Base-by-base conservation (phyloP, 805 yeast species). In the Barnettozyma sp. region DNA sequence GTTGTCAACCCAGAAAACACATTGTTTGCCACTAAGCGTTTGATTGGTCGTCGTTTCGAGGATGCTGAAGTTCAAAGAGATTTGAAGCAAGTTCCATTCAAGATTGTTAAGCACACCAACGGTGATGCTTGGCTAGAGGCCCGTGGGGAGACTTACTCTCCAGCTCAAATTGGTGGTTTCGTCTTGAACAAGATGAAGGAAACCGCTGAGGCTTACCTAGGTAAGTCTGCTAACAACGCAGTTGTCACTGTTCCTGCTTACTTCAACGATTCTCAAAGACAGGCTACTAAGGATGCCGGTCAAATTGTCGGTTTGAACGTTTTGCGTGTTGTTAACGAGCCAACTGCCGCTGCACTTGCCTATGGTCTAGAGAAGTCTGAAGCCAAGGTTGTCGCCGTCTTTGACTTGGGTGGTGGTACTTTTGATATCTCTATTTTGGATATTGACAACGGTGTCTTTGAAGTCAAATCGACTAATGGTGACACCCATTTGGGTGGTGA, bases 331-430 rank as follows among this genome's bases (percentile, higher is more conserved):
- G 40, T 41, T 19, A 41, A 41, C 28, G 45, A 41, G 33, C 45
- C 45, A 39, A 41, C 96, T 46, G 96, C 96, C 35, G 96, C 96
- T 49, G 96, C 96, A 47, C 84, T 86, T 67, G 96, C 96, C 49
- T 86, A 86, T 70, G 96, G 96, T 68, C 73, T 87, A 44, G 90
- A 82, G 70, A 69, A 70, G 45, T 74, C 79, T 60, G 74, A 73
- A 62, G 73, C 70, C 70, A 81, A 81, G 73, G 79, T 82, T 65
- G 88, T 86, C 42, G 73, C 86, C 58, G 86, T 85, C 58, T 85
- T 85, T 74, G 95, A 85, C 68, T 73, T 85, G 59, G 95, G 95
- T 76, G 95, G 95, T 68, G 95, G 95, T 74, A 86, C 95, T 58
- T 86, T 86, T 68, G 96, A 86, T 84, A 95, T 87, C 47, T 86